Conservation (phyloP, 2,329 filamentous ascomycete genomes). For the Trichoderma oligosporum region DNA sequence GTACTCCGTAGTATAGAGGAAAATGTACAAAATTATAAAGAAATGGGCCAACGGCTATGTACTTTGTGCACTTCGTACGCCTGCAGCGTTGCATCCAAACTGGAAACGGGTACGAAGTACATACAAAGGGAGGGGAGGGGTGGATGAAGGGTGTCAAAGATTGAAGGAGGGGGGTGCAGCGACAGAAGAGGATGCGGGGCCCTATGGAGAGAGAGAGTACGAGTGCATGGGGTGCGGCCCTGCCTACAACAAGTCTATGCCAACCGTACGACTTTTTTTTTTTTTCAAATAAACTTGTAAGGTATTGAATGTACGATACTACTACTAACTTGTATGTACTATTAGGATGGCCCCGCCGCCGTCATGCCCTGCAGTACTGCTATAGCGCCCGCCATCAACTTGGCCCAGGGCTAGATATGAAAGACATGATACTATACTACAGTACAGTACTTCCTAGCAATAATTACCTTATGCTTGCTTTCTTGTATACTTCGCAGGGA, state of each 20-base stretch:
- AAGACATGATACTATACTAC: conserved; percentile 3
- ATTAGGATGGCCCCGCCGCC: conserved; percentile 19
- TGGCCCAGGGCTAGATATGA: background rate
- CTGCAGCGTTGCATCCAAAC: conserved; percentile 21
- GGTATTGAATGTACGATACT: too few species aligned
- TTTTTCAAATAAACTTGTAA: too few species aligned
- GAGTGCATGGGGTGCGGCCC: background rate
- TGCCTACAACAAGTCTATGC: too few species aligned
- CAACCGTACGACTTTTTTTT: too few species aligned
- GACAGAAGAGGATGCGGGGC: background rate
- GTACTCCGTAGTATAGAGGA: too few species aligned
- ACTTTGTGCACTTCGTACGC: conserved; percentile 20
- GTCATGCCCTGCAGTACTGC: conserved; percentile 30
- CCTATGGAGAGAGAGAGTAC: background rate
- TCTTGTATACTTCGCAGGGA: too few species aligned
- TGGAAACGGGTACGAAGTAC: background rate
- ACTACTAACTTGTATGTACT: too few species aligned
- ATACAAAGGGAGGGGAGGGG: background rate
- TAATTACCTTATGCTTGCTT: too few species aligned
- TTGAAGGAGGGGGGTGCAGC: background rate
- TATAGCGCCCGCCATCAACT: background rate
- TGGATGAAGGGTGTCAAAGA: background rate
- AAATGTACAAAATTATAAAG: too few species aligned
- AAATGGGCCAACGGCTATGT: background rate
- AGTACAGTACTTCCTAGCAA: too few species aligned